Evolutionary conservation across 1,284 basidiomycete species (phyloP).

Genomic region (Coniophora puteana): DNA sequence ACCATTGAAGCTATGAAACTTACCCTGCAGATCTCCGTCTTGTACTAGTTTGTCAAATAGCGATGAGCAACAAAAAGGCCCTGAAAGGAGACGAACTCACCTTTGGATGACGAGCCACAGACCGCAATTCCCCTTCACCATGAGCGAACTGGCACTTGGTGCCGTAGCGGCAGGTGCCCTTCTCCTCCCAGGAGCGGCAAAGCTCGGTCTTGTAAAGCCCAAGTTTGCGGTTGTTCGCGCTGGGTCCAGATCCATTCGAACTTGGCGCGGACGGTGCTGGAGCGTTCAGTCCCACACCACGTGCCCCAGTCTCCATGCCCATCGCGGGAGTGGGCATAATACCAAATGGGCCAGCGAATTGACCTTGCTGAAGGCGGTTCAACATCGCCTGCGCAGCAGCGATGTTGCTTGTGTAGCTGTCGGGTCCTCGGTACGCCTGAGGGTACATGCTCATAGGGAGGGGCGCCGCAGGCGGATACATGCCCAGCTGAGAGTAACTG

Average conservation of each 20-base stretch:
- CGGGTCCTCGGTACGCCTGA: conserved; percentile 64
- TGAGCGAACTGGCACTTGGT: conserved; percentile 90
- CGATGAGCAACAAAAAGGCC: conserved; percentile 12
- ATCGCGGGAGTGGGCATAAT: conserved; percentile 35
- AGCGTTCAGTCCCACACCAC: conserved; percentile 26
- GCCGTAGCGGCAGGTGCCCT: conserved; percentile 84
- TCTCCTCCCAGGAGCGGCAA: conserved; percentile 92
- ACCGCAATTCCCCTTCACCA: conserved; percentile 82
- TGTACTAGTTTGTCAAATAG: conserved; percentile 55
- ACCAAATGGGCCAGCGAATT: conserved; percentile 58
- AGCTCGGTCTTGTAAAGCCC: conserved; percentile 91
- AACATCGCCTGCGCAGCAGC: conserved; percentile 57
- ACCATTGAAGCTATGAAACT: conserved; percentile 28
- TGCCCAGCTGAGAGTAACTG: conserved; percentile 42
- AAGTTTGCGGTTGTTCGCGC: conserved; percentile 84
- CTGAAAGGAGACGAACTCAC: conserved; percentile 34
- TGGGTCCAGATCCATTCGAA: conserved; percentile 58
- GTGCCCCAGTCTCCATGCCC: conserved; percentile 37
- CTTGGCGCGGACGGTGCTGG: no score
- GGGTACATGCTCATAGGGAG: conserved; percentile 57
- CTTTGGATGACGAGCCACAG: conserved; percentile 82
- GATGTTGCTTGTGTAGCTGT: conserved; percentile 52
- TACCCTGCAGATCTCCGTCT: conserved; percentile 88
- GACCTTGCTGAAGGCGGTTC: conserved; percentile 44
- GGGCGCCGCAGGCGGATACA: conserved; percentile 47